Conservation (phyloP, 176 grass and related monocot genomes). For the Ananas comosus region DNA sequence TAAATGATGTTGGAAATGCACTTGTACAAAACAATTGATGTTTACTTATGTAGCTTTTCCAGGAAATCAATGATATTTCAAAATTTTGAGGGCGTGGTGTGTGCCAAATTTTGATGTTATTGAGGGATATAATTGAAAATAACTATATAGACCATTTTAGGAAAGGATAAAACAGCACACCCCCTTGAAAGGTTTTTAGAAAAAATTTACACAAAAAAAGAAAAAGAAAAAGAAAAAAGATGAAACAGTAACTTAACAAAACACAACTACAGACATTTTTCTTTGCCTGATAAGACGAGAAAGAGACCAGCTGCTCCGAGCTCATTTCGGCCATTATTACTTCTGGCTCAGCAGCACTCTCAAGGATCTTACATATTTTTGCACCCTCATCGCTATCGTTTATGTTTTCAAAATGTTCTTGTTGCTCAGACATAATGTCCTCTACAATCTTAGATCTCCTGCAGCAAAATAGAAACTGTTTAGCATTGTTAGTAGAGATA, state of each 20-base stretch:
- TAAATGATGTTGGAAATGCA: too few relatives aligned
- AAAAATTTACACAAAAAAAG: neutral
- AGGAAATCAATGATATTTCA: too few relatives aligned
- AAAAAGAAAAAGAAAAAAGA: neutral
- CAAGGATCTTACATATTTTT: constrained; percentile 64
- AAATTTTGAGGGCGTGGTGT: too few relatives aligned
- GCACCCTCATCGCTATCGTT: constrained; percentile 68
- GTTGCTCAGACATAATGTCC: constrained; percentile 56
- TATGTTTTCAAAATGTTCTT: constrained; percentile 40
- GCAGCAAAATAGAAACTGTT: constrained; percentile 3
- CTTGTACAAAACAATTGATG: too few relatives aligned
- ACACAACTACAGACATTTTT: constrained; percentile 33
- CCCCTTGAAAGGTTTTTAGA: neutral
- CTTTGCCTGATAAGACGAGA: constrained; percentile 66
- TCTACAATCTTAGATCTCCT: constrained; percentile 76
- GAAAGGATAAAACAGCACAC: too few relatives aligned
- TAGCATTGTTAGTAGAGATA: neutral
- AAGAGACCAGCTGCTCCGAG: constrained; percentile 51
- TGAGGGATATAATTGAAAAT: too few relatives aligned
- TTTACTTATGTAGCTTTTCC: too few relatives aligned
- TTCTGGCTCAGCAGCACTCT: constrained; percentile 77
- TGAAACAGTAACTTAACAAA: neutral
- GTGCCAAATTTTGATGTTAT: too few relatives aligned
- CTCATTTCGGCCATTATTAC: constrained; percentile 71
- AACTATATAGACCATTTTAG: too few relatives aligned